Percentiles rank a stretch among this genome's conserved stretches.
These are phyloP conservation scores for Ramaria sp. DNA, from an alignment of 768 basidiomycete genomes.

Conservation along the genomic window DNA sequence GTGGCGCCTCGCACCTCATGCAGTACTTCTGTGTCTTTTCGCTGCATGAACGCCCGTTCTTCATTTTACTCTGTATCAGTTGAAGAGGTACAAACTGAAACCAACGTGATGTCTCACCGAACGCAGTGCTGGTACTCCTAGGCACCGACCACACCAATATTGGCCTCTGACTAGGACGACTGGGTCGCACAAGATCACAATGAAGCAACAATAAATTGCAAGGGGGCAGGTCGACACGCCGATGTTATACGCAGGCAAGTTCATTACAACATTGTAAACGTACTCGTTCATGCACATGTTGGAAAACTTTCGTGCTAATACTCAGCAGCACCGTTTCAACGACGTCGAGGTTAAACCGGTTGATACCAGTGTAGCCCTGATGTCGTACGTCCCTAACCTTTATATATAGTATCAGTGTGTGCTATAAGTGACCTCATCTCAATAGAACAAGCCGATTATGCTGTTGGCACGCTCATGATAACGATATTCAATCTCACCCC, in stretches of 20 bases:
- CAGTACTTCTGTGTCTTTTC: not conserved
- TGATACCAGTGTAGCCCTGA: no score
- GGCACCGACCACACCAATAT: conserved; percentile 2
- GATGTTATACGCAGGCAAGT: not conserved
- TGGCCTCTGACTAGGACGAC: not conserved
- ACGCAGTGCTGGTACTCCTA: conserved; percentile 1
- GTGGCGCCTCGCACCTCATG: not conserved
- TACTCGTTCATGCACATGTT: not conserved
- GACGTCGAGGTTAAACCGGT: no score
- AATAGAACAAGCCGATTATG: no score
- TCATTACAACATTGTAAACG: not conserved
- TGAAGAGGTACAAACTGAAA: not conserved
- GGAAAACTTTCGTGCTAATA: no score
- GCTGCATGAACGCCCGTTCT: conserved; percentile 2
- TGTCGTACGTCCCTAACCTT: no score
- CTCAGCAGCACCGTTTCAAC: no score
- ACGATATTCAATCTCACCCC: no score
- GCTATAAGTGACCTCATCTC: no score
- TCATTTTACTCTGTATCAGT: not conserved
- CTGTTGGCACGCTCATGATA: no score
- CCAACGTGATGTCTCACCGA: not conserved
- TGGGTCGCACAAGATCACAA: not conserved
- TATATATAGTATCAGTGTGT: no score
- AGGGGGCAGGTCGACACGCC: no score
- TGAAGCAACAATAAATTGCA: not conserved